These are phyloP conservation scores for Diplosphaera chodatii DNA, from an alignment of 139 green algal species.

Conservation along the genomic window DNA sequence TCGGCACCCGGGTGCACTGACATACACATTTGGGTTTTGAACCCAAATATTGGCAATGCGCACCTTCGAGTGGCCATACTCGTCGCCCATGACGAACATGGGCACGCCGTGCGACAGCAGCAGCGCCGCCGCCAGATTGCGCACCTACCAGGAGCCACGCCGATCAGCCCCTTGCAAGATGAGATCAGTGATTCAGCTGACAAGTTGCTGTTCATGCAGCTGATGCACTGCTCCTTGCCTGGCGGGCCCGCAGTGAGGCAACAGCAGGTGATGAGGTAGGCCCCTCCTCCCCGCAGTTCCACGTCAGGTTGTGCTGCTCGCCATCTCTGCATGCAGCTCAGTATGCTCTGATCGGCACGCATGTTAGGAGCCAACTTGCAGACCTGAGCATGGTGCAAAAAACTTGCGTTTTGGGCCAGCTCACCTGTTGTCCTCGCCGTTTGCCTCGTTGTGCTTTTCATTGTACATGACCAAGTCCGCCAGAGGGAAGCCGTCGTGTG, in stretches of 20 bases:
- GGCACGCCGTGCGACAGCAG: conserved; percentile 86
- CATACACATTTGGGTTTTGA: too few relatives aligned
- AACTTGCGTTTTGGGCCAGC: too few relatives aligned
- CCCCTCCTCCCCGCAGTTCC: conserved; percentile 97
- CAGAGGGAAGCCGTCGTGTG: conserved; percentile 97
- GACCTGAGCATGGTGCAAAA: too few relatives aligned
- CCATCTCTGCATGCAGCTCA: conserved; percentile 85
- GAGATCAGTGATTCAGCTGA: too few relatives aligned
- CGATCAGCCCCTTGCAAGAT: too few relatives aligned
- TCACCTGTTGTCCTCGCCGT: conserved; percentile 77
- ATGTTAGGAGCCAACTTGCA: too few relatives aligned
- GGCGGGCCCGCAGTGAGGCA: conserved; percentile 36
- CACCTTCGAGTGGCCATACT: conserved; percentile 79
- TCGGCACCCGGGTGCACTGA: too few relatives aligned
- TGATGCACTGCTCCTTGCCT: too few relatives aligned
- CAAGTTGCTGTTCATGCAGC: too few relatives aligned
- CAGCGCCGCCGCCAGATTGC: conserved; percentile 84
- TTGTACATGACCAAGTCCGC: conserved; percentile 93
- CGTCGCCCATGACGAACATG: conserved; percentile 96
- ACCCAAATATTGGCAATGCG: too few relatives aligned
- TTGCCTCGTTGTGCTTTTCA: conserved; percentile 92
- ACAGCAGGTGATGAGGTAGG: conserved; percentile 39
- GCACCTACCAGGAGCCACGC: too few relatives aligned
- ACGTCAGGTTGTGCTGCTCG: conserved; percentile 92
- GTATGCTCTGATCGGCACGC: too few relatives aligned